Evolutionary conservation across 1,284 basidiomycete species (phyloP), one percentile per base, ranked within the genome.

Genomic region (Tilletia setariae): DNA sequence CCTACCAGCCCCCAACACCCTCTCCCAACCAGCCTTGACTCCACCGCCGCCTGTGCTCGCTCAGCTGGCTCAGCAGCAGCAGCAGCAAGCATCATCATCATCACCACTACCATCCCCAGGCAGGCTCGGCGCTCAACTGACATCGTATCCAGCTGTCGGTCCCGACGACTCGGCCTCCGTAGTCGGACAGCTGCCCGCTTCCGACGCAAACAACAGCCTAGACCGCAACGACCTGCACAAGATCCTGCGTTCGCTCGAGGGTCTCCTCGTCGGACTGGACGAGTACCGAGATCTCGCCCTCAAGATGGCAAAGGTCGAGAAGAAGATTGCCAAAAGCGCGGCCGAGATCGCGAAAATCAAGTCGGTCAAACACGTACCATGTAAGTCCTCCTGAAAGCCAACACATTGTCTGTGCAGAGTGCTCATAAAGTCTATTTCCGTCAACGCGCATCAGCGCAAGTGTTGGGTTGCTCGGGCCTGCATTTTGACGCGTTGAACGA

Each of bases 141-240:
- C 35, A 40, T 40, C 35, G 35, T 40, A 40, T 40, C 35, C 35
- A 40, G 15, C 28, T 8, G 32, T 16, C 32, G 56, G 56, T 7
- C 23, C 30, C 28, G 28, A 25, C 16, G 25, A 19, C 13, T 30
- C 56, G 4, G 25, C 19, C 15, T n/a, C 56, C 15, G 56, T 1
- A 1, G 56, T 19, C n/a, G 56, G 32, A 6, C 56, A 61, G n/a
- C 8, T 30, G 16, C n/a, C 23, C 13, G 21, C 51, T 21, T 49
- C 51, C n/a, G 56, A 61, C 16, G 56, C 28, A 1, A 28, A 16
- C 19, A 28, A 16, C 19, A 63, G 68, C 21, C 70, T 82, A 32
- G 80, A 81, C 30, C 70, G 79, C 21, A 66, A 69, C 21, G 78
- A 80, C 16, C 71, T 82, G 13, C 80, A 81, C 72, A 81, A 80